Base-by-base conservation (phyloP, 257 asterid species). In the Salvia splendens region DNA sequence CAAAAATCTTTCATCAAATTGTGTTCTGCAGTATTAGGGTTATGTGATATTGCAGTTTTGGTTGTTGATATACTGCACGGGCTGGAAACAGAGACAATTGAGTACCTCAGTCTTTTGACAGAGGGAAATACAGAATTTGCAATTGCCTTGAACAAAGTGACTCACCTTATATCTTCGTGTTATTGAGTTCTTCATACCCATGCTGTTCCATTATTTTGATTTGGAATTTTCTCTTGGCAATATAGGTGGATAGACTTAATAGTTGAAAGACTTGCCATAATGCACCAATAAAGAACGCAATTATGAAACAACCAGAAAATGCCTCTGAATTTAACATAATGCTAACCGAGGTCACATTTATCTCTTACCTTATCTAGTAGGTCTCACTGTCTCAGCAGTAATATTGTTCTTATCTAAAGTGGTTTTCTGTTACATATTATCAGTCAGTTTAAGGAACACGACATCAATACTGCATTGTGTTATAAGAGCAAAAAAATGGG, bases 41-140 rank as follows among this genome's bases (percentile, higher is more conserved):
- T 94, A 72, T 94, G 99, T 75, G 98, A 91, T 65, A 84, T 94
- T 75, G 99, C 99, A 55, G 89, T 94, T 72, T 77, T 94, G 79
- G 98, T 91, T 35, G 96, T 94, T 42, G 99, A 94, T 78, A 91
- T 94, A 71, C 91, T 91, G 96, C 99, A 94, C 74, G 98, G 98
- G 10, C 73, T 91, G 81, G 99, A 94, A 75, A 96, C 87, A n/a
- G 98, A 94, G 75, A 94, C 99, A n/a, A n/a, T n/a, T n/a, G n/a
- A n/a, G n/a, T n/a, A n/a, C n/a, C n/a, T n/a, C n/a, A n/a, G n/a
- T n/a, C 98, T 94, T 67, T 76, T 94, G 79, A 89, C 77, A 84
- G 85, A 83, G 98, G 82, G 97, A 81, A 79, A 91, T 78, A 94
- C 98, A 10, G 90, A 91, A 28, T 94, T 94, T 71, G 82, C 89